A percentile compares a stretch with the other conserved stretches of the same genome.
Conservation (phyloP, 352 stramenopile genomes). For the Pythium periplocum region DNA sequence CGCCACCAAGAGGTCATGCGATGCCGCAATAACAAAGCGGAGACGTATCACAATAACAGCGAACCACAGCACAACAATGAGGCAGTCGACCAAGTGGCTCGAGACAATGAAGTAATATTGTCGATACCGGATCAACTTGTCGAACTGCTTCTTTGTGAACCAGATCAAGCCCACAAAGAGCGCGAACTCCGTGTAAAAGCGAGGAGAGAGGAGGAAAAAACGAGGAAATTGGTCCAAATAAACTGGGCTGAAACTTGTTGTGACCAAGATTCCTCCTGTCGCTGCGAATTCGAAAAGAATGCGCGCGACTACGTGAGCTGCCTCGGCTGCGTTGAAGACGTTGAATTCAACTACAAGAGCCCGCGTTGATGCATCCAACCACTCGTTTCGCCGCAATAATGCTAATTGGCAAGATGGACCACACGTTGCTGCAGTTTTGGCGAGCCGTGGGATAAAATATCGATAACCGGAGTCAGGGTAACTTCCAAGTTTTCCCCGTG, state of each 20-base stretch:
- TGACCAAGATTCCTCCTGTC: constrained; percentile 29
- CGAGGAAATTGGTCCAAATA: constrained; percentile 45
- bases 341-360: constrained; percentile 61
- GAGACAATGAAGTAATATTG: constrained; percentile 58
- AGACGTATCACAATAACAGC: constrained; percentile 30
- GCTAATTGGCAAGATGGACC: constrained; percentile 31
- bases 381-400: constrained; percentile 26
- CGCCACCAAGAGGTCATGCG: constrained; percentile 30
- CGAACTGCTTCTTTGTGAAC: constrained; percentile 38
- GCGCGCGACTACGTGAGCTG: constrained; percentile 38
- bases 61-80: constrained; percentile 39
- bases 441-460: constrained; percentile 15
- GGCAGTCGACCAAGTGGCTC: constrained; percentile 46
- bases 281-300: constrained; percentile 56
- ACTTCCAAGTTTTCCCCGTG: constrained; percentile 25
- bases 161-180: constrained; percentile 36
- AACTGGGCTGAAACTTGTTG: constrained; percentile 27
- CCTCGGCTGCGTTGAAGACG: constrained; percentile 49
- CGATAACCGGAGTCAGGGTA: constrained; percentile 30
- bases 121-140: constrained; percentile 50
- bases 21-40: constrained; percentile 21
- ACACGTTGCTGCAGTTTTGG: constrained; percentile 14
- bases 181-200: constrained; percentile 48
- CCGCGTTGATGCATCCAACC: constrained; percentile 45
- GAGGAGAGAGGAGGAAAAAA: constrained; percentile 33